A percentile compares a stretch with the other conserved stretches of the same genome.
Evolutionary conservation across 352 stramenopile genomes (phyloP).

Genomic region (Phytophthora boehmeriae): DNA sequence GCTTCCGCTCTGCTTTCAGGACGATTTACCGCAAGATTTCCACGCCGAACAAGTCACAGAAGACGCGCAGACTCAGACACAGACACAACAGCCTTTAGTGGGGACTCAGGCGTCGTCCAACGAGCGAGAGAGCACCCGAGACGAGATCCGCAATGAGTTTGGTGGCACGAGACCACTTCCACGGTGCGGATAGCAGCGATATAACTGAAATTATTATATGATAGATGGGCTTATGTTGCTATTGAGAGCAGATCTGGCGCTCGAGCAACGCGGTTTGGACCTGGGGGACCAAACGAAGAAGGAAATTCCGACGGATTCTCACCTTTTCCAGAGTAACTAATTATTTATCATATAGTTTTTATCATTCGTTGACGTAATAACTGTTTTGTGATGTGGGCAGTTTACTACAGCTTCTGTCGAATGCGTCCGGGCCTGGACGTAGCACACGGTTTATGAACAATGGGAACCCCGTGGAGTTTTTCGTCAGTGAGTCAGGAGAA

Average conservation of each 20-base stretch:
- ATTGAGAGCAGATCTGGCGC: conserved; percentile 12
- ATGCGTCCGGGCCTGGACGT: conserved; percentile 34
- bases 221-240: conserved; percentile 9
- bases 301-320: conserved; percentile 8
- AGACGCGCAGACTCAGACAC: conserved; percentile 31
- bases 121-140: neutral
- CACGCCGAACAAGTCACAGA: conserved; percentile 24
- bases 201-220: conserved; percentile 2
- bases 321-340: conserved; percentile 37
- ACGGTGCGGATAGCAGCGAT: conserved; percentile 9
- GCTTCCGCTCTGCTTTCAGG: conserved; percentile 34
- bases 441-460: conserved; percentile 64
- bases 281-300: conserved; percentile 14
- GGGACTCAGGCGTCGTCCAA: conserved; percentile 3
- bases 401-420: conserved; percentile 56
- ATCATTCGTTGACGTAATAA: too few relatives aligned
- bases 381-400: conserved; percentile 23
- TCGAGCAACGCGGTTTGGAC: conserved; percentile 22
- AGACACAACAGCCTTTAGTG: conserved; percentile 2
- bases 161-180: conserved; percentile 23
- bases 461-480: conserved; percentile 79
- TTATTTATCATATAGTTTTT: too few relatives aligned
- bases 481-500: conserved; percentile 63
- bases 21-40: conserved; percentile 73
- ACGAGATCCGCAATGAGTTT: conserved; percentile 46